A percentile compares a stretch with the other conserved stretches of the same genome.
Conservation (phyloP, 75 land plant genomes). For the Larix kaempferi region DNA sequence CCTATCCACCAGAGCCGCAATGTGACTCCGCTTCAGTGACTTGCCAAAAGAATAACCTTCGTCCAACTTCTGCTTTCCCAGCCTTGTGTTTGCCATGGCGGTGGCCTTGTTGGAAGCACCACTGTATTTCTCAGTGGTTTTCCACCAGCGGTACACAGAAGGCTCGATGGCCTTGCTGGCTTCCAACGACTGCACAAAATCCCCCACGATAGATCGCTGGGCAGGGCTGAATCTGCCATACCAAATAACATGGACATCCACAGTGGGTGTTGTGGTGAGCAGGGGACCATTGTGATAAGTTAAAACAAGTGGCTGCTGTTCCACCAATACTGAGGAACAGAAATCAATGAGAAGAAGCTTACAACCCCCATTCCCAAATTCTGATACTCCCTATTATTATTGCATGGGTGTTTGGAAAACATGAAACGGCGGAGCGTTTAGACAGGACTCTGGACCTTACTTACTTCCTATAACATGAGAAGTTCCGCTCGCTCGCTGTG, state of each 20-base stretch:
- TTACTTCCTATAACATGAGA: no score
- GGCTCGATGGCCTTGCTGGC: background rate
- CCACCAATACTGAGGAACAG: slow-evolving; percentile 9
- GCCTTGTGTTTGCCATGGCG: background rate
- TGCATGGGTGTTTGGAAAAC: no score
- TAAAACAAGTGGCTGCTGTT: slow-evolving; percentile 20
- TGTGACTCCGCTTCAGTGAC: slow-evolving; percentile 9
- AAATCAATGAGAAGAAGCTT: background rate
- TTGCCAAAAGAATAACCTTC: slow-evolving; percentile 17
- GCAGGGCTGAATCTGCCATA: slow-evolving; percentile 60
- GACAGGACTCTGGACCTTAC: no score
- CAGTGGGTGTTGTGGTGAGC: slow-evolving; percentile 22
- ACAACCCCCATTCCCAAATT: background rate
- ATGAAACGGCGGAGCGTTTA: no score
- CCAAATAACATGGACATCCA: slow-evolving; percentile 57
- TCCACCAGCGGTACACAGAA: slow-evolving; percentile 20
- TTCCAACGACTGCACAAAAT: slow-evolving; percentile 57
- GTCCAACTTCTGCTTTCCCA: slow-evolving; percentile 24
- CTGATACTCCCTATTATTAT: background rate
- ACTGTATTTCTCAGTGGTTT: slow-evolving; percentile 9
- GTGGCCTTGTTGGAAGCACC: background rate
- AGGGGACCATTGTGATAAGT: slow-evolving; percentile 67
- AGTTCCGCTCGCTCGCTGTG: no score
- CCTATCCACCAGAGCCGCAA: background rate
- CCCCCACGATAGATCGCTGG: slow-evolving; percentile 48